Evolutionary conservation across 352 stramenopile species (phyloP), one percentile per base, ranked within the genome.

Genomic region (Peronospora tabacina): DNA sequence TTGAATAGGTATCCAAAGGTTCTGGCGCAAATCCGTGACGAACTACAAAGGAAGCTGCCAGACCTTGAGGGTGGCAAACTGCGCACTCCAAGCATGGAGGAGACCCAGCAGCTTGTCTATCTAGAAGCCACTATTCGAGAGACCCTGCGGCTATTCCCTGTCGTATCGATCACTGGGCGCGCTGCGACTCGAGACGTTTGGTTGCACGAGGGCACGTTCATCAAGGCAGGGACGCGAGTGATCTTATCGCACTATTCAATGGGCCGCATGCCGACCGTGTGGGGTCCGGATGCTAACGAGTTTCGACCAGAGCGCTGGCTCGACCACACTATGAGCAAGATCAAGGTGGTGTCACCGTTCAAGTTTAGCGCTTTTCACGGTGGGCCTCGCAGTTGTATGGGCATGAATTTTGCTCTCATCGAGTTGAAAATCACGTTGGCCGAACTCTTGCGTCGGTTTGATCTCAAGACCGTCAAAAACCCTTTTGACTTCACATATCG

Each of bases 271-370:
- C 37, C 59, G 16, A 72, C 55, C 34, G 52, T 90, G 0, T 92
- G 82, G 78, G 78, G 76, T 0, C 49, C 70, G 0, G 80, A 93
- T 45, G 75, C 62, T 1, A 41, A 56, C 0, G 66, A 81, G 38
- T 87, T 82, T 47, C 78, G 76, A 40, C 81, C 81, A 0, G 75
- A 90, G 30, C 65, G 82, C 2, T 90, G 72, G 68, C 67, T 91
- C 33, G 72, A 87, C 8, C 20, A 20, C 0, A 42, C 42, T 2
- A 80, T 63, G 0, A 55, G 63, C 15, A 83, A 75, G 33, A 44
- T 76, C 15, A 63, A 64, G 2, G 52, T 66, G 29, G 49, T 85
- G 16, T 82, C 72, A 7, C 55, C 72, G 5, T 85, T 74, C 59
- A 80, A 84, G 51, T 90, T 85, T 48, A 63, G 66, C 5, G 71